Conservation (phyloP, 1,139 yeast species). For the Williopsis jadinii region DNA sequence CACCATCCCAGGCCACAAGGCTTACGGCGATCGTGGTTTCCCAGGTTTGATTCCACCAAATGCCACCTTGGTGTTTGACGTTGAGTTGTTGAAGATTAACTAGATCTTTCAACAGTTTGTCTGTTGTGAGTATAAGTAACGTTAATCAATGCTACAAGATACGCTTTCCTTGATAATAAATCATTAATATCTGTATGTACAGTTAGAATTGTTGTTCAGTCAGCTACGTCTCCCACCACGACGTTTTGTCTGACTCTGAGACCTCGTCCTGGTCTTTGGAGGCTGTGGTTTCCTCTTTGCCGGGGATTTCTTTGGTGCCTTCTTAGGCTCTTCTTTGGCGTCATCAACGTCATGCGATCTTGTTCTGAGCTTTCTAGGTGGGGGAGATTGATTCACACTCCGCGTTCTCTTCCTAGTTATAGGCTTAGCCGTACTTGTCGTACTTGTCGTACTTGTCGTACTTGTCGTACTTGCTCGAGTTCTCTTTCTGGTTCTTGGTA, state of each 20-base stretch:
- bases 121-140: too few relatives aligned
- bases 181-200: too few relatives aligned
- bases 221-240: slow-evolving; percentile 9
- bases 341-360: slow-evolving; percentile 22
- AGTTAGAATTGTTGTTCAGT: neutral
- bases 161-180: too few relatives aligned
- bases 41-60: slow-evolving; percentile 72
- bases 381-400: slow-evolving; percentile 1
- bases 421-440: too few relatives aligned
- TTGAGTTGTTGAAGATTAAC: slow-evolving; percentile 67
- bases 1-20: slow-evolving; percentile 70
- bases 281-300: slow-evolving; percentile 5
- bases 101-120: slow-evolving; percentile 22
- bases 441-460: neutral
- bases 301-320: slow-evolving; percentile 8
- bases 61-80: slow-evolving; percentile 55
- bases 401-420: slow-evolving; percentile 3
- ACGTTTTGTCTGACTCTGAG: slow-evolving; percentile 10
- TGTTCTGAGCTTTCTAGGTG: slow-evolving; percentile 12
- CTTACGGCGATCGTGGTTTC: slow-evolving; percentile 70
- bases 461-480: slow-evolving; percentile 10
- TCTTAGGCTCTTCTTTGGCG: slow-evolving; percentile 7
- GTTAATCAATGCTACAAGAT: too few relatives aligned
- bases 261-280: slow-evolving; percentile 7
- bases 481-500: slow-evolving; percentile 21